Evolutionary conservation across 1,284 basidiomycete species (phyloP), one percentile per base, ranked within the genome.

Genomic region (Mycena citricolor): DNA sequence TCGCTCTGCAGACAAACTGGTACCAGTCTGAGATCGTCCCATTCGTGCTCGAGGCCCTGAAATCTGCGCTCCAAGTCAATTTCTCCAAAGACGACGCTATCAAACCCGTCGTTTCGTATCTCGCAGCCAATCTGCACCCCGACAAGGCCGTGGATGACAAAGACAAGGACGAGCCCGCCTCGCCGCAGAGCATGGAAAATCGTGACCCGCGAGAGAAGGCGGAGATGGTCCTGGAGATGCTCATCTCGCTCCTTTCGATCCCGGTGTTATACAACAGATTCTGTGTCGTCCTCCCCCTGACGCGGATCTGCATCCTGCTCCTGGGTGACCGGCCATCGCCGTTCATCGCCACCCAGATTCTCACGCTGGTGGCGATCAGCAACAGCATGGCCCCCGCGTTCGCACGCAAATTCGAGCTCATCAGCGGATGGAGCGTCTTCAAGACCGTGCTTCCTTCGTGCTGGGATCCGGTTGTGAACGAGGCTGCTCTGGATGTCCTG

Each of bases 21-120:
- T 94, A 88, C 60, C 64, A 70, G 32, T 62, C 67, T 4, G 81
- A 79, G 30, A 73, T 76, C 51, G 54, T 81, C 4, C 67, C 71
- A 0, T 68, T 71, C 34, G 62, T 92, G 1, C 64, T 88, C 21
- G 77, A 81, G 48, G 75, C 84, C 2, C 61, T 91, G 30, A 71
- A 68, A 33, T 67, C 74, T 4, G 71, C 78, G 4, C 72, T 79
- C 30, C 73, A 80, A 54, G 72, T 80, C 0, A 71, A 76, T 17
- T 91, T 89, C 57, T 74, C 76, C 2, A 73, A 79, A 28, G 86
- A 87, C 17, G 79, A 83, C 33, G 76, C 78, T 0, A 87, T 95
- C 57, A 94, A 93, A 58, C 89, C 90, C 0, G 65, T 94, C 1
- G 81, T 93, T 4, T 86, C 90, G 0, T 97, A 90, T 59, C 67